These are phyloP conservation scores for Barnettozyma wickerhamii DNA, from an alignment of 805 yeast species.

Conservation along the genomic window DNA sequence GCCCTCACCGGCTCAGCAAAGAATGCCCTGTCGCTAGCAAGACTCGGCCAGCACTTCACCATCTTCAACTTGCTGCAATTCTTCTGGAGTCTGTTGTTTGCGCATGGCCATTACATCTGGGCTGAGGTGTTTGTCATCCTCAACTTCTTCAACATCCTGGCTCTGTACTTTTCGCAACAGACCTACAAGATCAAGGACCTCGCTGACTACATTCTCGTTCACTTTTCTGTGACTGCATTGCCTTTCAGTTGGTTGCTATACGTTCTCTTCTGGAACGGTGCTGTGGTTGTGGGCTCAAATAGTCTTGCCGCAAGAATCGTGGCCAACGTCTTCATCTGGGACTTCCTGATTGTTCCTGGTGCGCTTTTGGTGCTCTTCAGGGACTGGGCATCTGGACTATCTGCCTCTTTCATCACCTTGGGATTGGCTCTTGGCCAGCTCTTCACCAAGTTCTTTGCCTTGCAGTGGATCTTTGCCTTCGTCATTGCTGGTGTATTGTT, in stretches of 20 bases:
- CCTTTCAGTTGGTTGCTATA: constrained; percentile 75
- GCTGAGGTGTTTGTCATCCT: constrained; percentile 54
- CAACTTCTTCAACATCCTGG: constrained; percentile 56
- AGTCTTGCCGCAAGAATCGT: constrained; percentile 57
- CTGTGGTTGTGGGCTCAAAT: constrained; percentile 50
- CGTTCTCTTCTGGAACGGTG: constrained; percentile 82
- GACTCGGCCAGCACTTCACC: constrained; percentile 56
- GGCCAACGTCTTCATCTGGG: constrained; percentile 77
- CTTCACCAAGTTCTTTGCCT: constrained; percentile 61
- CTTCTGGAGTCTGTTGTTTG: constrained; percentile 62
- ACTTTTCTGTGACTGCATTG: constrained; percentile 60
- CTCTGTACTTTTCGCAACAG: constrained; percentile 48
- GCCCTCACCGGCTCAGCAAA: constrained; percentile 21
- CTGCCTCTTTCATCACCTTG: constrained; percentile 52
- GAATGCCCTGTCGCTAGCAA: constrained; percentile 10
- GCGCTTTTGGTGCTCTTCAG: constrained; percentile 52
- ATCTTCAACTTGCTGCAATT: constrained; percentile 56
- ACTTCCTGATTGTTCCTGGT: constrained; percentile 62
- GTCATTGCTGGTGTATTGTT: constrained; percentile 56
- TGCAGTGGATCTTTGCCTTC: constrained; percentile 85
- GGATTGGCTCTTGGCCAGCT: constrained; percentile 72
- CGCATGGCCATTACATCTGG: constrained; percentile 51
- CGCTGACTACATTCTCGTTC: constrained; percentile 51
- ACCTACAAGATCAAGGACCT: constrained; percentile 53
- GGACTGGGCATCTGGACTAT: constrained; percentile 69